Conservation (phyloP, 2,329 filamentous ascomycete genomes). For the Aspergillus ibericus region DNA sequence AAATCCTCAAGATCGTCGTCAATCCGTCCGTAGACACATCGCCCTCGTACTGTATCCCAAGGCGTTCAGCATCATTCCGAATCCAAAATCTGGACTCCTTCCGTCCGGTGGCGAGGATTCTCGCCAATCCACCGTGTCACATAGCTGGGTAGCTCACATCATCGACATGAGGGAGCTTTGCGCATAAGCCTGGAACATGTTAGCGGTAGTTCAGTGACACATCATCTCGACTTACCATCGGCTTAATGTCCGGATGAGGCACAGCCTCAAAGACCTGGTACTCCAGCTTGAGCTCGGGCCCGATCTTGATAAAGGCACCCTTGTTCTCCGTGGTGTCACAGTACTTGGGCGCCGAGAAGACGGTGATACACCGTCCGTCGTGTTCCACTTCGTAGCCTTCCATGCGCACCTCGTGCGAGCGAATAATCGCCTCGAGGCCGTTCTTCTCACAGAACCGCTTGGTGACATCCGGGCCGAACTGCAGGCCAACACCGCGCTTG, state of each 20-base stretch:
- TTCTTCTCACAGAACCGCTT: conserved; percentile 97
- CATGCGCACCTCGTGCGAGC: conserved; percentile 98
- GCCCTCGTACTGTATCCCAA: conserved; percentile 15
- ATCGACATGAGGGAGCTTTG: conserved; percentile 77
- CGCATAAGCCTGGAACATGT: conserved; percentile 67
- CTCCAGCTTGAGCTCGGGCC: conserved; percentile 83
- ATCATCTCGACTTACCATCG: conserved; percentile 71
- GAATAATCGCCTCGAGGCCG: conserved; percentile 88
- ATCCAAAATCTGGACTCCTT: not conserved
- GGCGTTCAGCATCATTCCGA: conserved; percentile 6
- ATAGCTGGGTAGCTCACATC: conserved; percentile 57
- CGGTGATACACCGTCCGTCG: conserved; percentile 91
- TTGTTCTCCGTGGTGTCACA: conserved; percentile 98
- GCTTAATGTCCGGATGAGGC: conserved; percentile 90
- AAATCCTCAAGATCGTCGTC: conserved; percentile 19
- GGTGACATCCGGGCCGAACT: conserved; percentile 95
- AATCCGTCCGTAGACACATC: conserved; percentile 17
- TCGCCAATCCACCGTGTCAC: conserved; percentile 24
- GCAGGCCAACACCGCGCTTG: conserved; percentile 93
- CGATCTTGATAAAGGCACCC: conserved; percentile 97
- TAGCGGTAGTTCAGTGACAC: too few relatives aligned
- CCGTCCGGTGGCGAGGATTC: conserved; percentile 13
- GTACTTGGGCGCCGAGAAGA: conserved; percentile 96
- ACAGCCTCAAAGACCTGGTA: conserved; percentile 96
- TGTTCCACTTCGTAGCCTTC: conserved; percentile 99